Evolutionary conservation across 176 grass and related monocot genomes (phyloP), one percentile per base, ranked within the genome.

Genomic region (Aegilops umbellulata): DNA sequence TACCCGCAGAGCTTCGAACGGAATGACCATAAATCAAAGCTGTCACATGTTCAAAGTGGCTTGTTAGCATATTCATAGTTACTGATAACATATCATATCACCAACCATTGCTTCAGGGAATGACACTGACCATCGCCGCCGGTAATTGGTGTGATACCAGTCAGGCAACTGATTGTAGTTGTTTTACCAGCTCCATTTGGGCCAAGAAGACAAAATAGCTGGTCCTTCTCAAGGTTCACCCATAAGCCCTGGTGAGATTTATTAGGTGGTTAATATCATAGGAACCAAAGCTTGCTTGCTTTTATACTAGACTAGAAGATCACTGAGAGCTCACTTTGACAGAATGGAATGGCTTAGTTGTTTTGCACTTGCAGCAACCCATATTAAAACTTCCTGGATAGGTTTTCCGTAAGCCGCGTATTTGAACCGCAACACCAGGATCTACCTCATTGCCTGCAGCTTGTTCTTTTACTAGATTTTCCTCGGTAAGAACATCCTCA

Each of bases 161-260:
- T 98, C 80, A 95, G 82, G 82, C 97, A 98, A 81, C 88, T 94
- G 73, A 95, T 98, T 39, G 93, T 86, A 65, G 97, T 98, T 80
- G 97, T 98, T 88, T 98, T 98, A 84, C 97, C 97, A 60, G 97
- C 97, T 88, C 94, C 97, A 77, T 98, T 95, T 9, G 97, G 94
- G 27, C 94, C 97, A 86, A 98, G 97, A 78, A 98, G 88, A 86
- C 97, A 95, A 86, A 98, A 98, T 19, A 98, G 71, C 78, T 98
- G 97, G 65, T 98, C 92, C 86, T 94, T 95, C 58, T 91, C 90
- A 80, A 98, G 71, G 83, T 95, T 98, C 70, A 98, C 90, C 97
- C 97, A 98, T 60, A 95, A 86, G n/a, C 90, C 97, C 97, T 98
- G 57, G 25, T 86, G 65, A 67, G 61, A 49, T 66, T 71, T 74